These are phyloP conservation scores for Hymenoscyphus scutula DNA, from an alignment of 2,329 filamentous ascomycete genomes.

Conservation along the genomic window DNA sequence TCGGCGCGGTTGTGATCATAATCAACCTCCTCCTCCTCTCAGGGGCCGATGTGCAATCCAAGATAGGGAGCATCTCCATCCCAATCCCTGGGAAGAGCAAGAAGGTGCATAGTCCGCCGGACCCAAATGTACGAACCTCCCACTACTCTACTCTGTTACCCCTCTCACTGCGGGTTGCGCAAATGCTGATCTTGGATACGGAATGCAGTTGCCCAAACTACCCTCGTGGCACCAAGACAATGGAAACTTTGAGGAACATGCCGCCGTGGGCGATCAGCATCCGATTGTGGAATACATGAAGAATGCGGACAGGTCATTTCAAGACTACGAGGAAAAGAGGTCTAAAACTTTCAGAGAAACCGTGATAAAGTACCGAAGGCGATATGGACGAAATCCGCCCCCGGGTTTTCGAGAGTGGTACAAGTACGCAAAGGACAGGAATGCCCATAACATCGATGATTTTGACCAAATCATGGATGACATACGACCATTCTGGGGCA, in stretches of 20 bases:
- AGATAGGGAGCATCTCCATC: slow-evolving; percentile 27
- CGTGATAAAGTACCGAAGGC: slow-evolving; percentile 53
- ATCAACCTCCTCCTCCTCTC: slow-evolving; percentile 32
- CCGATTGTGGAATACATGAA: slow-evolving; percentile 36
- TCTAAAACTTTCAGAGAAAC: slow-evolving; percentile 51
- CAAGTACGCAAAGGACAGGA: slow-evolving; percentile 48
- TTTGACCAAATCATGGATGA: slow-evolving; percentile 65
- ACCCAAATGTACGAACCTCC: slow-evolving; percentile 23
- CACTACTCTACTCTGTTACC: neutral
- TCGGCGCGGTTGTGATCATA: slow-evolving; percentile 28
- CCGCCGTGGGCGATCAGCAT: slow-evolving; percentile 31
- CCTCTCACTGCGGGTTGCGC: neutral
- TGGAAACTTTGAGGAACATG: slow-evolving; percentile 28
- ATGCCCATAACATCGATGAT: slow-evolving; percentile 59
- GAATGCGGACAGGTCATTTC: slow-evolving; percentile 34
- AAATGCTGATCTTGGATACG: slow-evolving; percentile 9
- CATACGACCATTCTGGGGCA: slow-evolving; percentile 57
- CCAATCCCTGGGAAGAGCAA: slow-evolving; percentile 17
- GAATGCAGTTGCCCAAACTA: slow-evolving; percentile 31
- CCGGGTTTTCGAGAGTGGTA: slow-evolving; percentile 64
- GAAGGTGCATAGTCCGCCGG: slow-evolving; percentile 12
- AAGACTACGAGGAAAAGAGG: slow-evolving; percentile 34
- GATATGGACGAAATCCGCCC: slow-evolving; percentile 59
- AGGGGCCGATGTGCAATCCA: slow-evolving; percentile 28
- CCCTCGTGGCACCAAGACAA: slow-evolving; percentile 29